Evolutionary conservation across 768 basidiomycete genomes (phyloP), one percentile per base, ranked within the genome.

Genomic region (Tulasnella sp.): DNA sequence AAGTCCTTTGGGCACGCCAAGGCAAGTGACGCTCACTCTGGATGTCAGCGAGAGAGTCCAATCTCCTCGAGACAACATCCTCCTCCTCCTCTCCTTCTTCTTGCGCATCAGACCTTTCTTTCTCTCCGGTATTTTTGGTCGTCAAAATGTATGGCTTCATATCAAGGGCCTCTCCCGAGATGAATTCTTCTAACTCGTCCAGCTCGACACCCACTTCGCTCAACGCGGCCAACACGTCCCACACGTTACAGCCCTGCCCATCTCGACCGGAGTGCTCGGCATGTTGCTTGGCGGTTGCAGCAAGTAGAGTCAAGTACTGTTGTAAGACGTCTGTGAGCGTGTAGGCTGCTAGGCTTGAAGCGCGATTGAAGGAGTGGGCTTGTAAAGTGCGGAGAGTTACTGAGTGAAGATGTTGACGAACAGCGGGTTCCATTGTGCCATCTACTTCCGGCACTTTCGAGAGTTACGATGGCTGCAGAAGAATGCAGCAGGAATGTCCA

Each of bases 271-370:
- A 85, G 76, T 91, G 90, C 72, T 89, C 85, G 0, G 91, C 88
- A 77, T 90, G 90, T 77, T 86, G 87, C 26, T 88, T 88, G 77
- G 88, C 89, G 7, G 90, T 87, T 0, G 85, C 81, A 0, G 89
- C 81, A 22, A 92, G 82, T 32, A 92, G 82, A 11, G 84, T 75
- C 72, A 93, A 81, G 79, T 93, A 94, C 71, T 90, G 88, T 41
- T 89, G 84, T 75, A 94, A 85, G 74, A 93, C 82, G 80, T 90
- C 91, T 14, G 90, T 89, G 63, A 94, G 83, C 19, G 89, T 85
- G 32, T 85, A 80, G 11, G 88, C 83, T 3, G 92, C 90, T 77
- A 90, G 89, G 0, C 87, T 80, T 2, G 92, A 94, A 0, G 91
- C 85, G 67, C 90, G 85, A 41, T 89, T 87, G 80, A 94, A 94